These are phyloP conservation scores for Stereocaulon alpinum DNA, from an alignment of 495 filamentous ascomycete genomes.

Conservation along the genomic window DNA sequence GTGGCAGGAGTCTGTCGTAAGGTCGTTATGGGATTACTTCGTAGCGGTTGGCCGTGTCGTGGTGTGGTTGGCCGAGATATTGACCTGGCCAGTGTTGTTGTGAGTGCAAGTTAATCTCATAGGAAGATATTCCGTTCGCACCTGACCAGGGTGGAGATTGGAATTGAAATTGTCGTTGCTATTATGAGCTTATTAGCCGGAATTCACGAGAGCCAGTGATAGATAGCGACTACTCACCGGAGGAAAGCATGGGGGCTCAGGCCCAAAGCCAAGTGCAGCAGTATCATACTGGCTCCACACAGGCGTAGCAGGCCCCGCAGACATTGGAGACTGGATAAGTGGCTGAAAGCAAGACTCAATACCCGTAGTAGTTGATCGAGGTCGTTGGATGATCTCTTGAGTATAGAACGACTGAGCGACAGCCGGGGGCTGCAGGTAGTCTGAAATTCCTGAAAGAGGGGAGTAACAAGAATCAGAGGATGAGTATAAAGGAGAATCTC, in stretches of 20 bases:
- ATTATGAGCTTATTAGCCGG: not conserved
- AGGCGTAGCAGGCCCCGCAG: constrained; percentile 10
- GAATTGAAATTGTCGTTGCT: constrained; percentile 13
- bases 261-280: constrained; percentile 2
- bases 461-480: constrained; percentile 24
- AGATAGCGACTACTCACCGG: constrained; percentile 6
- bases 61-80: constrained; percentile 2
- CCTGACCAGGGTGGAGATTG: constrained; percentile 14
- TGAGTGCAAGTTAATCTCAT: constrained; percentile 12
- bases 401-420: constrained; percentile 13
- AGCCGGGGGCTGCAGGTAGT: constrained; percentile 19
- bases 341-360: constrained; percentile 10
- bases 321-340: constrained; percentile 12
- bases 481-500: constrained; percentile 23
- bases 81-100: constrained; percentile 9
- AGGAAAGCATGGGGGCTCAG: constrained; percentile 11
- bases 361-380: constrained; percentile 8
- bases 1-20: not conserved
- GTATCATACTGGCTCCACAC: constrained; percentile 15
- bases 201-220: not conserved
- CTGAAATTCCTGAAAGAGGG: constrained; percentile 16
- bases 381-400: constrained; percentile 14
- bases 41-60: not conserved
- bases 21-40: constrained; percentile 1
- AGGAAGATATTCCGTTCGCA: constrained; percentile 1